Base-by-base conservation (phyloP, 2,329 filamentous ascomycete genomes). In the Ophiognomonia clavigignenti-juglandacearum region DNA sequence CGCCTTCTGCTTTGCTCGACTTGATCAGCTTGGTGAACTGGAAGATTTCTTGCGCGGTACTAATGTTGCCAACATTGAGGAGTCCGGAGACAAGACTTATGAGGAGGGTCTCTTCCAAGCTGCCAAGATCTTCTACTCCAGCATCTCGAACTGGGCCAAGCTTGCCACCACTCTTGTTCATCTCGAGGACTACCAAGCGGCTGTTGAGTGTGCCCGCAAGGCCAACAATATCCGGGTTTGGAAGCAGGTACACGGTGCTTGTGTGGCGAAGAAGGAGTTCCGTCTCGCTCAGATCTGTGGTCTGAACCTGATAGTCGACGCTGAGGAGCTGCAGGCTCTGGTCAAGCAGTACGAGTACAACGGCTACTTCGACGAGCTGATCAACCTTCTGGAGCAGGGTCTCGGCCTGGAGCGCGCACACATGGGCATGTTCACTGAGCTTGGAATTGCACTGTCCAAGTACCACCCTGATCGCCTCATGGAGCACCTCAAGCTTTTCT, bases 71-170 rank as follows among this genome's bases (percentile, higher is more conserved):
- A 91, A 98, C 65, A 79, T 97, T 45, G 93, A 98, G 65, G 88
- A 93, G 58, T 97, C 90, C 50, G 93, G 93, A 74, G 93, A 98
- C 77, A 96, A 96, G 76, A 92, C 93, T 19, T 97, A 96, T 57
- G 86, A 84, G 54, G 93, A 98, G 70, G 92, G 92, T 51, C 84
- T 88, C 62, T 92, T 93, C 62, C 86, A 97, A 74, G 93, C 93
- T 36, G 89, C 93, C 55, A 98, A 98, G 81, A 97, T 98, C 62
- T 98, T 97, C 79, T 98, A 84, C 74, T 89, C 83, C 47, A 97
- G 88, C 72, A 95, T 98, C 64, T 98, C 93, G 45, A 98, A 98
- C 79, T 98, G 93, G 93, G 92, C 92, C 47, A 98, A 98, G 76
- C 83, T 98, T 59, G 91, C 93, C 13, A 97, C 93, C 10, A 98